Conservation (phyloP, 176 grass and related monocot genomes). For the Tillandsia fasciculata region DNA sequence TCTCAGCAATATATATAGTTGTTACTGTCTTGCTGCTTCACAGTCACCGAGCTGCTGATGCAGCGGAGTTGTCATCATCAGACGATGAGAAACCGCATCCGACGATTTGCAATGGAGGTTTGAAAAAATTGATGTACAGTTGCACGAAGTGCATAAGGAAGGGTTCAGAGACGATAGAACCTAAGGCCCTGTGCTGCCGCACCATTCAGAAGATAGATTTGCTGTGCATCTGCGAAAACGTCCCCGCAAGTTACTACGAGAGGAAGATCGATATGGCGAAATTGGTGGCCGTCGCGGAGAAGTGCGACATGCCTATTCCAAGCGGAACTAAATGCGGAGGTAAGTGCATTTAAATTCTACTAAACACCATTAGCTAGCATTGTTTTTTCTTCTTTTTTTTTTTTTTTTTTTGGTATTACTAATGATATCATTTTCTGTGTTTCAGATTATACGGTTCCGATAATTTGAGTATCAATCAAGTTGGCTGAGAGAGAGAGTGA, state of each 20-base stretch:
- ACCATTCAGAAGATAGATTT: slow-evolving; percentile 12
- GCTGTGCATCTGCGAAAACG: slow-evolving; percentile 24
- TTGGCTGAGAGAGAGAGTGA: no score
- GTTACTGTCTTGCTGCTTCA: neutral
- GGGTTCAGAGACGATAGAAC: slow-evolving; percentile 14
- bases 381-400: no score
- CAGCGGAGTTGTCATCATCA: neutral
- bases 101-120: neutral
- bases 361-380: no score
- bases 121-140: neutral
- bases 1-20: neutral
- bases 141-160: slow-evolving; percentile 25
- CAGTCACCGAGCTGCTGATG: neutral
- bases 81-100: neutral
- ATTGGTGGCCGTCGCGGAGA: slow-evolving; percentile 17
- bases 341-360: neutral
- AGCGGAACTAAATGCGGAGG: slow-evolving; percentile 20
- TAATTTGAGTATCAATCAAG: no score
- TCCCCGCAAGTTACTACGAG: slow-evolving; percentile 11
- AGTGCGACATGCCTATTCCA: slow-evolving; percentile 6
- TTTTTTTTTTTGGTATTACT: no score
- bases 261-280: slow-evolving; percentile 34
- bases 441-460: no score
- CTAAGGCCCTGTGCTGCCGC: slow-evolving; percentile 20
- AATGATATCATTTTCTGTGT: no score